Evolutionary conservation across 352 stramenopile genomes (phyloP), one percentile per base, ranked within the genome.

Genomic region (Phytophthora boehmeriae): DNA sequence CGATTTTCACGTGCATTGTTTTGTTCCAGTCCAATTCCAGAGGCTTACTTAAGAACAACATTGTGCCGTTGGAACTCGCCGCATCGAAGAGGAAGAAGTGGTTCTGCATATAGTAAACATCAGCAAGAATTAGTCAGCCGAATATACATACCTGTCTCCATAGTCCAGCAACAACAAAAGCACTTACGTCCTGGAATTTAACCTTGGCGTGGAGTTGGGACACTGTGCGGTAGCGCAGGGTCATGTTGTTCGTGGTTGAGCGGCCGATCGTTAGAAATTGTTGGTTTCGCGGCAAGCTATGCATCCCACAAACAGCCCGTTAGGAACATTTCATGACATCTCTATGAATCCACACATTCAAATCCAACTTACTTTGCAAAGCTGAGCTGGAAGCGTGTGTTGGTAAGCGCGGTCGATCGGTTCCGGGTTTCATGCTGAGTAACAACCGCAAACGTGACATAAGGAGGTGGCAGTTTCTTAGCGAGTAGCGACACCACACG

Each of bases 331-430:
- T 35, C 10, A 68, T 39, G 51, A 16, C 32, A 25, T 28, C 50
- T 48, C 50, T 10, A 60, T 43, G 45, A 28, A 45, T n/a, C 27
- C 54, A 46, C 11, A 27, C 3, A 30, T 30, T 6, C 25, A 3
- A 30, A 8, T 6, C 6, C 25, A 19, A 88, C 80, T 9, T 74
- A 95, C 86, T 90, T 96, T 47, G 86, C 86, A 67, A 97, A 97
- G 61, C 86, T 96, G 36, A 97, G 77, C 63, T 97, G 91, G 73
- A 97, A 97, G 19, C 91, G 88, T 43, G 91, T 97, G 67, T 96
- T 97, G 13, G 93, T 97, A 6, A 97, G 78, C 23, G 82, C 80
- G 0, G 85, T 93, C 11, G 85, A 90, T 11, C 83, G 81, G 64
- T 88, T 92, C 34, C 86, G 71, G 4, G 83, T 93, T 59, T 96